Base-by-base conservation (phyloP, 768 basidiomycete genomes). In the Trametes villosa region DNA sequence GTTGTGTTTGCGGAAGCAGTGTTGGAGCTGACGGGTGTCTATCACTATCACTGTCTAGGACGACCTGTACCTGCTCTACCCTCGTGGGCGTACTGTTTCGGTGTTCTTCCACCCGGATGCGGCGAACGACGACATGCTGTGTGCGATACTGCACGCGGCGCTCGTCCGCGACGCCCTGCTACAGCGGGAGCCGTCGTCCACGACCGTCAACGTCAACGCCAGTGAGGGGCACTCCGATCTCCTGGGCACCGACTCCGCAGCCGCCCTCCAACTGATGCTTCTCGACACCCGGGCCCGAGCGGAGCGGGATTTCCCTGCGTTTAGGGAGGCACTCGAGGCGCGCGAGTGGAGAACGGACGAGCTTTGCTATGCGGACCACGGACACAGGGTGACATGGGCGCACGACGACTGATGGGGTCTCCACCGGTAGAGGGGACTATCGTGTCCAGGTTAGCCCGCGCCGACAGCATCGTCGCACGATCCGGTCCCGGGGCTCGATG, bases 341-440 rank as follows among this genome's bases (percentile, higher is more conserved):
- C 62, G 59, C 20, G 67, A 62, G 9, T 71, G 70, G 70, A 58
- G 65, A 30, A 70, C 66, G 27, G 67, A 71, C 56, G 70, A 71
- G 50, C 60, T 71, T 27, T 64, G 63, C 27, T 70, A 68, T 42
- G 67, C 70, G 2, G 70, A 71, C 44, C 67, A 59, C 44, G 70
- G 70, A 4, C 63, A 68, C 18, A 46, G 70, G 24, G 66, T 71
- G 40, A 57, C 60, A 27, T 70, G 68, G 68, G 60, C 65, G 15
- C 55, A 49, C 29, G 46, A 26, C 18, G 47, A 31, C 27, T 57
- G 29, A 50, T 29, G 56, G 36, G 20, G n/a, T 33, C 33, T 48
- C 29, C 29, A 31, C 30, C 7, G 48, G 5, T 22, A 33, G 26
- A 31, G 30, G 31, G 30, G 30, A 33, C 15, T 31, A 18, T 49